A percentile compares a stretch with the other conserved stretches of the same genome.
These are phyloP conservation scores for Colletotrichum higginsianum DNA, from an alignment of 2,329 filamentous ascomycete species.

Conservation along the genomic window DNA sequence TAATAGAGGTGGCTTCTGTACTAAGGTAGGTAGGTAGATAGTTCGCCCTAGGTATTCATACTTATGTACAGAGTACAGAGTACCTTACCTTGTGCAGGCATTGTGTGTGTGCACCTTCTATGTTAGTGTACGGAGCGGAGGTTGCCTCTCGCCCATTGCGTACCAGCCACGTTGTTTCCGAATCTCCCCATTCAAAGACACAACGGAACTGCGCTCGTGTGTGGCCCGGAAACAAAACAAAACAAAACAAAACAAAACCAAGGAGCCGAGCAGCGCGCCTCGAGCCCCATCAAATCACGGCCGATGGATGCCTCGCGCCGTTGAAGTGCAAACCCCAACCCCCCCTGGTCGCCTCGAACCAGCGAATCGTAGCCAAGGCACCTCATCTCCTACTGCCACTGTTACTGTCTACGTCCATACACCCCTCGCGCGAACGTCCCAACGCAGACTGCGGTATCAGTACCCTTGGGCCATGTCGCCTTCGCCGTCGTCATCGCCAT, in stretches of 20 bases:
- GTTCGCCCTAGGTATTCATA: too few species aligned
- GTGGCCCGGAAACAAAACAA: background rate
- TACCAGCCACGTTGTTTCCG: conserved; percentile 4
- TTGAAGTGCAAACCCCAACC: background rate
- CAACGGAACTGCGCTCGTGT: background rate
- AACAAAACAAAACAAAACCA: background rate
- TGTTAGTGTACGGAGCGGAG: too few species aligned
- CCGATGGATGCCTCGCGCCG: conserved; percentile 9
- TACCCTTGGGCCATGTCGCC: background rate
- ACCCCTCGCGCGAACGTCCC: conserved; percentile 5
- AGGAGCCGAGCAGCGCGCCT: background rate
- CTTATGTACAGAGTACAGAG: too few species aligned
- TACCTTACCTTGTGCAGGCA: too few species aligned
- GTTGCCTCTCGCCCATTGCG: background rate
- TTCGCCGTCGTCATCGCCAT: background rate
- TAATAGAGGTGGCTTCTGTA: too few species aligned
- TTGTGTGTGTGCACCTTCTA: too few species aligned
- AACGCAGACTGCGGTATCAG: background rate
- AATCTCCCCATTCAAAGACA: background rate
- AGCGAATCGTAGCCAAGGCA: background rate
- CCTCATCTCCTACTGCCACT: background rate
- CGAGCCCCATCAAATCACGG: background rate
- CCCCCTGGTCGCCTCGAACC: background rate
- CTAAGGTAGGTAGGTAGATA: too few species aligned
- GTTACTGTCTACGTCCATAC: too few species aligned